phyloP scores from a whole-genome alignment of 2,329 filamentous ascomycete genomes.

The Xylariaceae sp. region DNA sequence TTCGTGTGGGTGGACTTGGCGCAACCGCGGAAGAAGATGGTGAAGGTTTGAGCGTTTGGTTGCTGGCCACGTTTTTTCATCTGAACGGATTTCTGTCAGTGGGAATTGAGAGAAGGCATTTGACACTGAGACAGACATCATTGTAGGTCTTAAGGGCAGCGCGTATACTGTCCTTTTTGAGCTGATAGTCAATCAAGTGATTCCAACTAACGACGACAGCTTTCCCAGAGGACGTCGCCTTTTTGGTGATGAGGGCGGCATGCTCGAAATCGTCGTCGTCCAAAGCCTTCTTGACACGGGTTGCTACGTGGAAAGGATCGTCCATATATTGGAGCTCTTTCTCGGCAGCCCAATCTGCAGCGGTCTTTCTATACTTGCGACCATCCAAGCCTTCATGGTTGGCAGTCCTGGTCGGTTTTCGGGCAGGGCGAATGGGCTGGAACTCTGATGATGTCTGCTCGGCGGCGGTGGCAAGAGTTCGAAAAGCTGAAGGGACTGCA shows the following conservation, averaged over 20 bases:
- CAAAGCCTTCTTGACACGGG: constrained; percentile 62
- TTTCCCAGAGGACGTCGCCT: constrained; percentile 61
- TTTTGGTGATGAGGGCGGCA: constrained; percentile 64
- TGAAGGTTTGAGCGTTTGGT: constrained; percentile 81
- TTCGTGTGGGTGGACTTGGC: constrained; percentile 55
- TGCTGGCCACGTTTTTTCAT: constrained; percentile 91
- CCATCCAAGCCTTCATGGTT: too few species aligned
- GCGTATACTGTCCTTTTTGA: constrained; percentile 57
- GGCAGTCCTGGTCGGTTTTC: too few species aligned
- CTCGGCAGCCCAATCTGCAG: constrained; percentile 36
- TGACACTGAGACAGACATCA: constrained; percentile 53
- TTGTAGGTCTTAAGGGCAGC: constrained; percentile 80
- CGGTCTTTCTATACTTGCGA: too few species aligned
- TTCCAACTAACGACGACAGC: constrained; percentile 87
- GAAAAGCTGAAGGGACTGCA: too few species aligned
- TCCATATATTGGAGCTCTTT: constrained; percentile 59
- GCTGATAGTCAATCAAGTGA: constrained; percentile 68
- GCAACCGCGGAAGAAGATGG: constrained; percentile 74
- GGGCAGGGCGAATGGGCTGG: background rate
- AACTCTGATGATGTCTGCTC: background rate
- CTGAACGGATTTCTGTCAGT: constrained; percentile 38
- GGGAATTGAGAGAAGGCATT: constrained; percentile 4
- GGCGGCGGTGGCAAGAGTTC: background rate
- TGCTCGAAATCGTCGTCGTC: constrained; percentile 57
- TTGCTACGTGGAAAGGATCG: constrained; percentile 70